These are phyloP conservation scores for Cladosporium sp. DNA, from an alignment of 2,329 filamentous ascomycete species.

Conservation along the genomic window DNA sequence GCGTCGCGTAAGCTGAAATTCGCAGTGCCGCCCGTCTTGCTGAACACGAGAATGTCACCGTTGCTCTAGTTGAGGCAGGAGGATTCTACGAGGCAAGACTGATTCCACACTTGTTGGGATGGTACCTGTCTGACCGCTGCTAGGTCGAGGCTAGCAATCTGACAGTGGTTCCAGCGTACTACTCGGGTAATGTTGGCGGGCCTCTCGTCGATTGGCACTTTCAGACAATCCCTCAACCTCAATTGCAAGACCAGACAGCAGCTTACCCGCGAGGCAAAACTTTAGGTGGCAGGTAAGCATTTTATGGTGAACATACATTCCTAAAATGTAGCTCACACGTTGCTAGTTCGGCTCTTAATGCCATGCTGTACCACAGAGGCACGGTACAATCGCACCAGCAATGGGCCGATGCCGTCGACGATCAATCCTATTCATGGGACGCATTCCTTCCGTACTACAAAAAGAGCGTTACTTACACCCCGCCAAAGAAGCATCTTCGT, in stretches of 20 bases:
- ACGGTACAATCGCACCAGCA: conserved; percentile 34
- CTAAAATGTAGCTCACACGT: neutral
- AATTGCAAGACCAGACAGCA: conserved; percentile 18
- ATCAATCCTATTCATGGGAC: conserved; percentile 34
- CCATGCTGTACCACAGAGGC: conserved; percentile 32
- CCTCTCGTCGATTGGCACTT: conserved; percentile 33
- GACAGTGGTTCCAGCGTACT: neutral
- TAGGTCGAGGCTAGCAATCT: neutral
- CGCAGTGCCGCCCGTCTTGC: conserved; percentile 27
- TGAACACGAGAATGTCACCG: conserved; percentile 19
- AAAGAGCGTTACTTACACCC: conserved; percentile 24
- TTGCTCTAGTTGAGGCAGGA: conserved; percentile 31
- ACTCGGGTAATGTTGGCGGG: conserved; percentile 11
- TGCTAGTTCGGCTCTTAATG: conserved; percentile 28
- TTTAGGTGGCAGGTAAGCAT: conserved; percentile 28
- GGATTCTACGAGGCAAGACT: conserved; percentile 25
- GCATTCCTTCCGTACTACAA: conserved; percentile 31
- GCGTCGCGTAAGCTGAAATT: neutral
- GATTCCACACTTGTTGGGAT: neutral
- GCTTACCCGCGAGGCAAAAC: conserved; percentile 35
- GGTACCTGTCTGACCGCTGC: neutral
- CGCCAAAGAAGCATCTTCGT: conserved; percentile 25
- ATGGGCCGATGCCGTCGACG: conserved; percentile 41
- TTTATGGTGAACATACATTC: neutral
- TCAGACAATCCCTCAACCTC: conserved; percentile 30